Percentiles rank a stretch among this genome's conserved stretches.
Conservation (phyloP, 176 grass and related monocot genomes). For the Puya raimondii region DNA sequence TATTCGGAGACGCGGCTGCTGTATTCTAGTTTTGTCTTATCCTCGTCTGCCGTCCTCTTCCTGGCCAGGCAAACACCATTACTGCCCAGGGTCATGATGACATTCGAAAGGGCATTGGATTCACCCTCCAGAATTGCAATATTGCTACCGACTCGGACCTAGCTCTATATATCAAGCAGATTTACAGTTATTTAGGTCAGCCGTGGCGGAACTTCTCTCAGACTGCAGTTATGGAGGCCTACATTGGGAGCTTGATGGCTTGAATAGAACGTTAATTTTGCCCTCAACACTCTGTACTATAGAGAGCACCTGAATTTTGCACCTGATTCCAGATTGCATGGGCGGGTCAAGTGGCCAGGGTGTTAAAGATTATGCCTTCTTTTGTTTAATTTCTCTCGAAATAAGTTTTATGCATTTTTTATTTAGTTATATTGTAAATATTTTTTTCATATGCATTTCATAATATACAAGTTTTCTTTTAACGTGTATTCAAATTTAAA, state of each 20-base stretch:
- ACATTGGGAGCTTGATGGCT: slow-evolving; percentile 44
- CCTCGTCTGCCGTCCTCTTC: slow-evolving; percentile 26
- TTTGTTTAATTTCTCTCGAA: too few relatives aligned
- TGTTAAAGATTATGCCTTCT: too few relatives aligned
- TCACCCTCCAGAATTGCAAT: slow-evolving; percentile 55
- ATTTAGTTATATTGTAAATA: too few relatives aligned
- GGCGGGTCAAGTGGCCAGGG: slow-evolving; percentile 10
- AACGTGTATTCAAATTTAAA: too few relatives aligned
- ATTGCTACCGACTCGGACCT: slow-evolving; percentile 21
- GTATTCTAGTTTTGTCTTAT: slow-evolving; percentile 66
- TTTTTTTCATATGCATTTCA: too few relatives aligned
- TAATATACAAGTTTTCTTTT: too few relatives aligned
- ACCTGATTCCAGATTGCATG: slow-evolving; percentile 8
- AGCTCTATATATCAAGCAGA: not conserved
- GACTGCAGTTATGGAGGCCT: slow-evolving; percentile 44
- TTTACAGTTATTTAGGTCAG: slow-evolving; percentile 51
- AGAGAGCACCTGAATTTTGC: slow-evolving; percentile 22
- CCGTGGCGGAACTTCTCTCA: slow-evolving; percentile 60
- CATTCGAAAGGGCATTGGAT: slow-evolving; percentile 52
- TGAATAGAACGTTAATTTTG: slow-evolving; percentile 32
- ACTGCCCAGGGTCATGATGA: slow-evolving; percentile 41
- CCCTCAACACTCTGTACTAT: slow-evolving; percentile 14
- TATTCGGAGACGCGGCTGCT: slow-evolving; percentile 69
- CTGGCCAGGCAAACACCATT: slow-evolving; percentile 43
- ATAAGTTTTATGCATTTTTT: too few relatives aligned